Base-by-base conservation (phyloP, 2,329 filamentous ascomycete genomes). In the Westerdykella sp. region DNA sequence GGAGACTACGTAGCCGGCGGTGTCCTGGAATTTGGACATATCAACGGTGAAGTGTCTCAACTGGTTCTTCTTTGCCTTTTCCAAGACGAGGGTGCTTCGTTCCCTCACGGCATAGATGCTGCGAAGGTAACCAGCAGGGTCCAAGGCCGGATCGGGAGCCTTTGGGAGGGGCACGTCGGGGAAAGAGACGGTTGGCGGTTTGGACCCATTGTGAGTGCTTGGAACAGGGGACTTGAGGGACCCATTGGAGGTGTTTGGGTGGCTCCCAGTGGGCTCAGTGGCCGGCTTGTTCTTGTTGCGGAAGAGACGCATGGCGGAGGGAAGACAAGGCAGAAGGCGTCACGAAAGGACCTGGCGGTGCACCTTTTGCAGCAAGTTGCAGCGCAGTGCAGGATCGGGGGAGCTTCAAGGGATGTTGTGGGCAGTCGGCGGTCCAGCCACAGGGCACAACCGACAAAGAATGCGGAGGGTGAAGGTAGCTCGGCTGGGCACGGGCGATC, bases 61-160 rank as follows among this genome's bases (percentile, higher is more conserved):
- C 55, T 85, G 76, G 60, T 95, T 87, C 52, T 75, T 76, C 58
- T 85, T 75, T 9, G 89, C 87, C 72, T 85, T 90, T 50, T 86
- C 79, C 47, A 87, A 76, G 41, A 95, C 75, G 52, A 91, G 71
- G 56, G 73, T 79, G 61, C 80, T 84, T 50, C 89, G 74, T 59
- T 96, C 88, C 49, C 93, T 79, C 21, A 98, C 88, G 22, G 93
- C 82, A 59, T 87, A 82, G 59, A 97, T 80, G 70, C 89, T 96
- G 63, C 87, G 82, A 59, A 98, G 78, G 69, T 97, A 97, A 48
- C 83, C 90, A 18, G 85, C 87, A 15, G 91, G 90, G 65, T 97
- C 88, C 55, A 91, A 75, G 49, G 84, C 78, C 58, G 91, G 90
- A 69, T 97, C 90, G 22, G 91, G 90, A 13, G 89, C 82, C 59